Conservation (phyloP, 1,284 basidiomycete species). For the Cronartium ribicola region DNA sequence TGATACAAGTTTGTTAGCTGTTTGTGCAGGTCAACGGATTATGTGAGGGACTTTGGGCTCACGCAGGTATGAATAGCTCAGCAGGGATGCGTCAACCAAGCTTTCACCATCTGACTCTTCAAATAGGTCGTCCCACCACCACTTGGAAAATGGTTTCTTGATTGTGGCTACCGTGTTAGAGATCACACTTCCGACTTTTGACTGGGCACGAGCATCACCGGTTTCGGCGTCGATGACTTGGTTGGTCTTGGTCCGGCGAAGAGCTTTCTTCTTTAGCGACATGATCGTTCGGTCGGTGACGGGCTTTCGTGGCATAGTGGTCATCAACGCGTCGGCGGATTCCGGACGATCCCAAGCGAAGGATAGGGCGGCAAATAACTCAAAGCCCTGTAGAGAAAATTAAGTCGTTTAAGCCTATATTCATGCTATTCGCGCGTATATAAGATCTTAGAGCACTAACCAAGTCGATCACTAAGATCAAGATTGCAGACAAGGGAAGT, state of each 20-base stretch:
- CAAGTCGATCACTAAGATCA: constrained; percentile 64
- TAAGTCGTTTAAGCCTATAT: not conserved
- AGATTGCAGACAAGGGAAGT: constrained; percentile 63
- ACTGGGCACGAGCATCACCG: constrained; percentile 49
- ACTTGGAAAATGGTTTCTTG: constrained; percentile 59
- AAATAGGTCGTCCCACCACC: constrained; percentile 61
- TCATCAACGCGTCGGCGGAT: constrained; percentile 63
- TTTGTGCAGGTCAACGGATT: constrained; percentile 41
- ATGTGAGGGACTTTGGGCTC: constrained; percentile 59
- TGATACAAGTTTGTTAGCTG: not conserved
- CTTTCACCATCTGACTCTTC: constrained; percentile 60
- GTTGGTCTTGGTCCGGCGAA: constrained; percentile 61
- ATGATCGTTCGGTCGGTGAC: constrained; percentile 60
- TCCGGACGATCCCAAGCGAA: constrained; percentile 69
- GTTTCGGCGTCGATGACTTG: constrained; percentile 59
- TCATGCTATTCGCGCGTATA: not conserved
- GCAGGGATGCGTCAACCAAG: constrained; percentile 61
- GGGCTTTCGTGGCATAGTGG: constrained; percentile 64
- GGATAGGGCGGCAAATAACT: constrained; percentile 63
- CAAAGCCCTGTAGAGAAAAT: constrained; percentile 58
- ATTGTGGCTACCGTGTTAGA: constrained; percentile 54
- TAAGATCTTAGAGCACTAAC: constrained; percentile 43
- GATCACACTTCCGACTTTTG: constrained; percentile 54
- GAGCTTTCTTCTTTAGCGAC: constrained; percentile 59
- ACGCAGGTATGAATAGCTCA: constrained; percentile 68